Base-by-base conservation (phyloP, 257 asterid genomes). In the Ajuga chamaepitys region DNA sequence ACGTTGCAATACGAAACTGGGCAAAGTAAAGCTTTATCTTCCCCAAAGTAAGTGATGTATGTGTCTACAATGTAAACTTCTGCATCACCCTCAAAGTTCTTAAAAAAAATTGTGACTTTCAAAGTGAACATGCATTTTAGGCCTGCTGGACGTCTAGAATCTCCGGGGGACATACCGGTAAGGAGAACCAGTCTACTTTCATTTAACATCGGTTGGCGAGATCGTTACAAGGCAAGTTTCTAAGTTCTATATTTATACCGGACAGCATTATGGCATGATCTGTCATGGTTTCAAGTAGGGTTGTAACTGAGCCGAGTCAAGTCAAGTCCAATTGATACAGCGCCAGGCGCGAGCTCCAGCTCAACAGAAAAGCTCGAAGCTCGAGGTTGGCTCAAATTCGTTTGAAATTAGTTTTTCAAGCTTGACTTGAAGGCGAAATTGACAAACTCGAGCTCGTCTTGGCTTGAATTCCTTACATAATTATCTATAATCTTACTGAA, bases 201-300 rank as follows among this genome's bases (percentile, higher is more conserved):
- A 0, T 91, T 91, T 32, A 83, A 92, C 57, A 82, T 90, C 4
- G 93, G 93, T 56, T 88, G 97, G 97, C 82, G 95, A 60, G 97
- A 90, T 28, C 74, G 80, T 64, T 83, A 77, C 84, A 88, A 86
- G 93, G 96, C 77, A 82, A 46, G 75, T 66, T 14, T 54, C 60
- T 54, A 28, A 14, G 24, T 47, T 47, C 8, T 18, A 20, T 48
- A 16, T 18, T 20, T 21, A 48, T 18, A 20, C 56, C 12, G 14
- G 24, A 9, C 10, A 14, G 52, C 52, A 45, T 45, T 45, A 14
- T 45, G 22, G 52, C 0, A 3, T 53, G 4, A 16, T 7, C 4
- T 28, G 16, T 17, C 66, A 20, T 38, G 28, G 25, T 30, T 24
- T 7, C 18, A 16, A 64, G 51, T 17, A 48, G 30, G 5, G 5